phyloP scores from a whole-genome alignment of 768 basidiomycete genomes.

The Clitopilus passeckerianus region DNA sequence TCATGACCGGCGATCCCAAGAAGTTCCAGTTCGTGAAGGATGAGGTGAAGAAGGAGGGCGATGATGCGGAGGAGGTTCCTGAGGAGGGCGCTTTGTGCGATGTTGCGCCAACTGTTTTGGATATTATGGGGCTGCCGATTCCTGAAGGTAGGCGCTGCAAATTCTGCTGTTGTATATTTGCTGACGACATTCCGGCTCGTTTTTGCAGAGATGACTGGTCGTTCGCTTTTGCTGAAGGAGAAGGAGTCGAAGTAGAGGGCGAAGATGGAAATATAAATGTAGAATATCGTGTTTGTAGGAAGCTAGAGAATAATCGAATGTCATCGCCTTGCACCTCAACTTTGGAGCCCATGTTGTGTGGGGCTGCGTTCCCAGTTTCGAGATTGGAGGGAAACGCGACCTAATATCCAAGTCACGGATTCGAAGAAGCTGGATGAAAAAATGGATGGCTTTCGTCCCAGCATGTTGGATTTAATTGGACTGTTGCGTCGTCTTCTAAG shows the following conservation, averaged over 20 bases:
- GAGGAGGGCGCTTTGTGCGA: conserved; percentile 81
- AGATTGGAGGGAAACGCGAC: not conserved
- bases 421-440: not conserved
- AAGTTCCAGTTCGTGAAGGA: conserved; percentile 51
- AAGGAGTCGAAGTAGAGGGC: not conserved
- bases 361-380: too few species aligned
- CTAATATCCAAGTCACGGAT: too few species aligned
- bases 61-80: conserved; percentile 35
- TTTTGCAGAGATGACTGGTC: conserved; percentile 51
- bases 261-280: not conserved
- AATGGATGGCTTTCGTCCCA: too few species aligned
- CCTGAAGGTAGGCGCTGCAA: conserved; percentile 51
- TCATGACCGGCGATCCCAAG: conserved; percentile 66
- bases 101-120: conserved; percentile 86
- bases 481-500: too few species aligned
- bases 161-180: not conserved
- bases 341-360: too few species aligned
- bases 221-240: conserved; percentile 41
- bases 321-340: too few species aligned
- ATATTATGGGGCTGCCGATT: conserved; percentile 66
- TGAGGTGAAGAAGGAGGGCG: conserved; percentile 30
- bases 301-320: not conserved
- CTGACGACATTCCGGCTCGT: not conserved
- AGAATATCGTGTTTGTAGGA: not conserved
- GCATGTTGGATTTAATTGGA: too few species aligned